A percentile compares a stretch with the other conserved stretches of the same genome.
These are phyloP conservation scores for Silene coronaria DNA, from an alignment of 179 eudicot species.

Conservation along the genomic window DNA sequence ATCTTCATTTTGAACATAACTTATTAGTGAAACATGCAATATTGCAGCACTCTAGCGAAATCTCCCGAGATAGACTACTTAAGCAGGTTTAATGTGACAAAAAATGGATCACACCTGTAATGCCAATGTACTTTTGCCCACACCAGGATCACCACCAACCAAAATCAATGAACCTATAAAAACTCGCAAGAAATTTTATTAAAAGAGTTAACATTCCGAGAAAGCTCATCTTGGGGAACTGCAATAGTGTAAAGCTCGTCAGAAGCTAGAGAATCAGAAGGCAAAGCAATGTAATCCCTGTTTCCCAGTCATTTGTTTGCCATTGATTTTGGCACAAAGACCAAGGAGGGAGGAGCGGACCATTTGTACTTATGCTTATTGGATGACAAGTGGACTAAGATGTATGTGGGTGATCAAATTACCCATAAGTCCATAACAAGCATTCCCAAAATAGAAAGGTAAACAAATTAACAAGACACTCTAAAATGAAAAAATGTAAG, in stretches of 20 bases:
- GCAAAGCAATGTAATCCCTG: background rate
- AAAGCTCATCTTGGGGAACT: background rate
- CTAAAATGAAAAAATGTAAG: no score
- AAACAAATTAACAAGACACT: no score
- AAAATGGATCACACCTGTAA: conserved; percentile 52
- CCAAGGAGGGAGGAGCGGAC: no score
- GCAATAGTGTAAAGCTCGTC: background rate
- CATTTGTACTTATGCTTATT: no score
- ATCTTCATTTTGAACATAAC: conserved; percentile 48
- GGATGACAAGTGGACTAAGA: no score
- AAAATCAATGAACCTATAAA: conserved; percentile 73
- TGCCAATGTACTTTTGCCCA: conserved; percentile 90
- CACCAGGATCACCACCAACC: conserved; percentile 99
- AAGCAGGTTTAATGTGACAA: background rate
- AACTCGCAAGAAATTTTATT: conserved; percentile 4
- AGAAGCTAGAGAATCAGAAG: background rate
- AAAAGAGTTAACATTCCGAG: background rate
- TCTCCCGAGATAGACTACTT: background rate
- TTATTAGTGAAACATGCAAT: conserved; percentile 7
- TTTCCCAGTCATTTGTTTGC: no score
- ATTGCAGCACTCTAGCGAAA: background rate
- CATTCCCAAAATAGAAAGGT: no score
- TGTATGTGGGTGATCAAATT: no score
- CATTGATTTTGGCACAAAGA: no score
- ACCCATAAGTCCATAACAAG: no score